phyloP scores from a whole-genome alignment of 2,329 filamentous ascomycete species.

The Achaetomium macrosporum region DNA sequence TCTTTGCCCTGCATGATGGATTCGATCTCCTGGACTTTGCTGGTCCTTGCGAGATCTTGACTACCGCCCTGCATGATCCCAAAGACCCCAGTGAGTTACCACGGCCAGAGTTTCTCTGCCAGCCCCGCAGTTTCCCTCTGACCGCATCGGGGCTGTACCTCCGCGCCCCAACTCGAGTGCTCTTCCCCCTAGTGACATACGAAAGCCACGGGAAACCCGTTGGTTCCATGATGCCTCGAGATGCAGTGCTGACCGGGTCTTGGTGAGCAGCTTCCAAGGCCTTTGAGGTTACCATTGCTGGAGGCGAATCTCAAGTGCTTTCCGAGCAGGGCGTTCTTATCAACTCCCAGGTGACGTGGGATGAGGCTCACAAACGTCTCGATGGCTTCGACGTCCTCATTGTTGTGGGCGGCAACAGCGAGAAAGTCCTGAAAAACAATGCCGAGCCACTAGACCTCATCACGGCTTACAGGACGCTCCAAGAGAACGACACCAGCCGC shows the following conservation, averaged over 20 bases:
- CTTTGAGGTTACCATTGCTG: constrained; percentile 53
- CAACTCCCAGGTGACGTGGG: constrained; percentile 69
- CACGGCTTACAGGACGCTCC: constrained; percentile 69
- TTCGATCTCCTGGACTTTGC: constrained; percentile 56
- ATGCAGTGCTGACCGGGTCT: constrained; percentile 12
- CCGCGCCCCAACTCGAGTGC: background rate
- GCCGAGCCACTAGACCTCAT: constrained; percentile 66
- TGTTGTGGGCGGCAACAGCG: constrained; percentile 65
- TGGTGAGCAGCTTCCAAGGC: constrained; percentile 44
- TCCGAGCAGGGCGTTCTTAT: constrained; percentile 62
- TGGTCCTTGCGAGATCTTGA: constrained; percentile 49
- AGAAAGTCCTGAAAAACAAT: constrained; percentile 60
- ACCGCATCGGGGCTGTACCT: background rate
- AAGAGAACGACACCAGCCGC: constrained; percentile 70
- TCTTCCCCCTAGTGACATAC: background rate
- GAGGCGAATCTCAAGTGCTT: constrained; percentile 48
- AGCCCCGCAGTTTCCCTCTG: constrained; percentile 7
- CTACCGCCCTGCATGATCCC: constrained; percentile 46
- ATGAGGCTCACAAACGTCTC: constrained; percentile 68
- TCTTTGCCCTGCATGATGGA: constrained; percentile 55
- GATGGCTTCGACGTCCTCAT: constrained; percentile 75
- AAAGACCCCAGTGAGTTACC: constrained; percentile 45
- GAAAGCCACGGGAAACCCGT: background rate
- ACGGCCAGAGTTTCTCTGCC: constrained; percentile 1
- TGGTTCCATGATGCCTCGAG: background rate